Conservation (phyloP, 257 asterid species). For the Lycium barbarum region DNA sequence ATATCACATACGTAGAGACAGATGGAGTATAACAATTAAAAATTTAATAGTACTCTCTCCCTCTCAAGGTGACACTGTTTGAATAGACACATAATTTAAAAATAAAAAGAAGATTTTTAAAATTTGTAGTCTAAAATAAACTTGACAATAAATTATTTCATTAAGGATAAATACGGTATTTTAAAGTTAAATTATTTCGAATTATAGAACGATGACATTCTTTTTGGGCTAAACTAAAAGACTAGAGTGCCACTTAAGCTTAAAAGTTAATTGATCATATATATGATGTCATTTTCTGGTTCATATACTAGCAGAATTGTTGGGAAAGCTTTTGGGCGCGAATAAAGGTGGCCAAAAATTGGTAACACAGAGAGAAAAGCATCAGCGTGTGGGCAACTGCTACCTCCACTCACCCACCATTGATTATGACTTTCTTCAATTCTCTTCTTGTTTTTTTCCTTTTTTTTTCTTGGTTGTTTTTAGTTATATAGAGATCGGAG, state of each 20-base stretch:
- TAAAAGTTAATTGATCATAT: constrained; percentile 25
- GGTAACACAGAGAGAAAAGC: constrained; percentile 35
- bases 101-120: too few relatives aligned
- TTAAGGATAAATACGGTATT: too few relatives aligned
- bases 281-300: constrained; percentile 43
- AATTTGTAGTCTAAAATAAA: too few relatives aligned
- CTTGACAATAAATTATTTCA: too few relatives aligned
- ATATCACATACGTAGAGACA: too few relatives aligned
- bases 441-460: neutral
- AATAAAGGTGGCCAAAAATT: constrained; percentile 58
- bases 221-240: too few relatives aligned
- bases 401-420: constrained; percentile 65
- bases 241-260: neutral
- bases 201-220: too few relatives aligned
- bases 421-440: constrained; percentile 66
- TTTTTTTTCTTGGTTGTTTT: neutral
- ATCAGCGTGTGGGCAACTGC: constrained; percentile 48
- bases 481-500: neutral
- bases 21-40: too few relatives aligned
- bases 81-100: too few relatives aligned
- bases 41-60: too few relatives aligned
- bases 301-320: constrained; percentile 55
- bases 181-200: too few relatives aligned
- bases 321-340: constrained; percentile 61
- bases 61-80: too few relatives aligned